Evolutionary conservation across 768 basidiomycete genomes (phyloP).

Genomic region (Boletus subcaerulescens): DNA sequence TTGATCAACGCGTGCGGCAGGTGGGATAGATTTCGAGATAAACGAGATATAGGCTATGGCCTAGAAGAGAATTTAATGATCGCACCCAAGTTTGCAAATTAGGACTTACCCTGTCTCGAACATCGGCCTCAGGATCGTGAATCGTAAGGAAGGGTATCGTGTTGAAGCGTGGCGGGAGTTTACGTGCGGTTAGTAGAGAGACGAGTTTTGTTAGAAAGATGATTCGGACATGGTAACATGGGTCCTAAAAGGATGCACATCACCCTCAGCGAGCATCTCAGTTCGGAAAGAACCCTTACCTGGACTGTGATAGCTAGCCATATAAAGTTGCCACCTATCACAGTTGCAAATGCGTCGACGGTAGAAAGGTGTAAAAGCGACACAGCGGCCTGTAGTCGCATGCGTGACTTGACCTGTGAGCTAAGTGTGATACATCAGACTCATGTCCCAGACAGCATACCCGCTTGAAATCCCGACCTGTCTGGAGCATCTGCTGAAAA

Average conservation of each 20-base stretch:
- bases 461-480: slow-evolving; percentile 37
- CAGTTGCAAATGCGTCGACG: slow-evolving; percentile 52
- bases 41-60: slow-evolving; percentile 55
- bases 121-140: slow-evolving; percentile 86
- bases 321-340: slow-evolving; percentile 61
- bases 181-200: slow-evolving; percentile 55
- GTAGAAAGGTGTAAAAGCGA: slow-evolving; percentile 77
- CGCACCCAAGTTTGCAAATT: neutral
- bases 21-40: slow-evolving; percentile 44
- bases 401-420: slow-evolving; percentile 62
- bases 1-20: slow-evolving; percentile 57
- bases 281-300: slow-evolving; percentile 41
- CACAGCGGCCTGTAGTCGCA: slow-evolving; percentile 80
- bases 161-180: slow-evolving; percentile 72
- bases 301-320: slow-evolving; percentile 72
- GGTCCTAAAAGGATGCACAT: slow-evolving; percentile 52
- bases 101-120: slow-evolving; percentile 57
- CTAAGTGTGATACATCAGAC: slow-evolving; percentile 34
- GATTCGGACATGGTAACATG: slow-evolving; percentile 83
- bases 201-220: slow-evolving; percentile 75
- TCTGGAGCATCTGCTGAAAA: slow-evolving; percentile 53
- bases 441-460: neutral
- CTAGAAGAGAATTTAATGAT: slow-evolving; percentile 31
- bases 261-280: neutral
- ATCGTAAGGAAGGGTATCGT: slow-evolving; percentile 85